A percentile compares a stretch with the other conserved stretches of the same genome.
phyloP scores from a whole-genome alignment of 1,284 basidiomycete genomes.

The Paramarasmius palmivorus region DNA sequence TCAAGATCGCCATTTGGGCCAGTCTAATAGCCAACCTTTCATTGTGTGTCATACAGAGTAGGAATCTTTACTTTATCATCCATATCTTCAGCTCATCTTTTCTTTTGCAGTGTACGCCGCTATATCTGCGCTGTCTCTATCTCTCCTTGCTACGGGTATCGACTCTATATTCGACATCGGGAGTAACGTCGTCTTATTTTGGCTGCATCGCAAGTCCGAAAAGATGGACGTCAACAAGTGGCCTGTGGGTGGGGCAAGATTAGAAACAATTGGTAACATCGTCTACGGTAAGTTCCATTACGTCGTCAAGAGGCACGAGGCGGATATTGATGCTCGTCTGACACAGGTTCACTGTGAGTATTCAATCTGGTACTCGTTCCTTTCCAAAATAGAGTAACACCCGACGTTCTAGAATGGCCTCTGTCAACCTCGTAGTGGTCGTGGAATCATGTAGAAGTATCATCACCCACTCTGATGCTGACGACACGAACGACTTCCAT shows the following conservation, averaged over 20 bases:
- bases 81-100: constrained; percentile 7
- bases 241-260: constrained; percentile 88
- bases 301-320: neutral
- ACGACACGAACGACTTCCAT: constrained; percentile 71
- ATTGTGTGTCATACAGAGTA: constrained; percentile 71
- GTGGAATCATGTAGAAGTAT: constrained; percentile 82
- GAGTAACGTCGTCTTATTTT: constrained; percentile 85
- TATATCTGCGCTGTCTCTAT: constrained; percentile 81
- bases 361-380: constrained; percentile 3
- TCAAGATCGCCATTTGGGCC: constrained; percentile 87
- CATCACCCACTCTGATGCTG: constrained; percentile 51
- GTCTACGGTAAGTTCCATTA: constrained; percentile 66
- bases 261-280: constrained; percentile 92
- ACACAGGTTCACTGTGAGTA: constrained; percentile 66
- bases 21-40: constrained; percentile 78
- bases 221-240: constrained; percentile 82
- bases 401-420: constrained; percentile 63
- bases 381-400: neutral
- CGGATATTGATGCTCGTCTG: constrained; percentile 17
- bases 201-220: constrained; percentile 76
- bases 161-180: constrained; percentile 92
- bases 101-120: constrained; percentile 77
- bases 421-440: constrained; percentile 83
- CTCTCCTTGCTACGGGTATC: constrained; percentile 87
- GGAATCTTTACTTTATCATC: constrained; percentile 23